Conservation (phyloP, 257 asterid genomes). For the Solanum sitiens region DNA sequence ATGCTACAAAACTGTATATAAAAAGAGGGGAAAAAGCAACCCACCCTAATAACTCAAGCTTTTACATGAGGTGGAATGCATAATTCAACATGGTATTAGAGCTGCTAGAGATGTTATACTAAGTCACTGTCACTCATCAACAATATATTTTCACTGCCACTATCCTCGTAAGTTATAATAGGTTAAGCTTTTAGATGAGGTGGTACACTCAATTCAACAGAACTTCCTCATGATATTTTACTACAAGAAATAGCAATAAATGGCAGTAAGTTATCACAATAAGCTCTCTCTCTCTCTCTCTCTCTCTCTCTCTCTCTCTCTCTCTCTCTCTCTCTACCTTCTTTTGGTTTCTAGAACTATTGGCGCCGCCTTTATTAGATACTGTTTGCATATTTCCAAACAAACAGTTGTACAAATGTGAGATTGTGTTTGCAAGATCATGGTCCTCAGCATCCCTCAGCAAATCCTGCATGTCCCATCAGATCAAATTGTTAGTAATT, state of each 20-base stretch:
- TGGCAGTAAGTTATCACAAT: not conserved
- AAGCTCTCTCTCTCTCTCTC: not conserved
- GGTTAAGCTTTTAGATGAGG: not conserved
- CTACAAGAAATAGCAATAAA: not conserved
- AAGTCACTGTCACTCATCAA: not conserved
- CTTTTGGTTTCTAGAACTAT: slow-evolving; percentile 46
- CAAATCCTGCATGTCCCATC: slow-evolving; percentile 44
- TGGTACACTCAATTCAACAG: not conserved
- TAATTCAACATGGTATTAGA: not conserved
- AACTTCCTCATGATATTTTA: not conserved
- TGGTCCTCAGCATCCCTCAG: slow-evolving; percentile 84
- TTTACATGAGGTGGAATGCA: not conserved
- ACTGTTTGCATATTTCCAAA: slow-evolving; percentile 42
- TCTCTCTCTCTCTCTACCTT: slow-evolving; percentile 26
- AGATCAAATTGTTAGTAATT: not conserved
- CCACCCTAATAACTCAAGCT: not conserved
- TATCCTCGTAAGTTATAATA: not conserved
- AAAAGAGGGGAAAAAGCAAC: not conserved
- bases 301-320: not conserved
- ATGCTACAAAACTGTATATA: not conserved
- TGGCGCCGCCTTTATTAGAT: slow-evolving; percentile 35
- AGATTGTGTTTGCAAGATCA: slow-evolving; percentile 60
- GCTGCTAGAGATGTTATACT: not conserved
- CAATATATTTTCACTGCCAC: not conserved
- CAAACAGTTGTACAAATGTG: slow-evolving; percentile 76